Conservation (phyloP, 257 asterid genomes). For the Buddleja alternifolia region DNA sequence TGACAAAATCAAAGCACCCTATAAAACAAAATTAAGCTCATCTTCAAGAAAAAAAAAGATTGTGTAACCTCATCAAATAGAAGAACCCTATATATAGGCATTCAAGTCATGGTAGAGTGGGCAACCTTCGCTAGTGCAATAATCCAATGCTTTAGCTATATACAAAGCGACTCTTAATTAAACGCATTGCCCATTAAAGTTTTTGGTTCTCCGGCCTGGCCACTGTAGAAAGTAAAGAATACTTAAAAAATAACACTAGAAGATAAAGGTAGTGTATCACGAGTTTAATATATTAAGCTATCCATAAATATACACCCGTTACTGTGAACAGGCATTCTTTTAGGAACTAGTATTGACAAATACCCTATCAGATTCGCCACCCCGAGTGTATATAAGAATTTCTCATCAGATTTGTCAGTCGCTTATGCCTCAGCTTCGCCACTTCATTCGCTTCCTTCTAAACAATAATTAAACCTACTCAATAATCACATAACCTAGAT, state of each 20-base stretch:
- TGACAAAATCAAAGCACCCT: background rate
- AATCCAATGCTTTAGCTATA: constrained; percentile 95
- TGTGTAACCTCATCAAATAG: constrained; percentile 86
- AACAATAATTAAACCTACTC: constrained; percentile 27
- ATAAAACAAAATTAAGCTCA: constrained; percentile 19
- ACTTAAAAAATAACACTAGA: background rate
- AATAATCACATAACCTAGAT: constrained; percentile 29
- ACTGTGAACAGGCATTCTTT: background rate
- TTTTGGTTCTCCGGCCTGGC: constrained; percentile 98
- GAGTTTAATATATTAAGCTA: background rate
- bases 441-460: constrained; percentile 98
- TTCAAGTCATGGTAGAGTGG: constrained; percentile 96
- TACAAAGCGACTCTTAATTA: constrained; percentile 92
- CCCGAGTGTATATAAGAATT: too few relatives aligned
- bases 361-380: constrained; percentile 95
- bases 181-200: constrained; percentile 98
- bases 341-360: background rate
- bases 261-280: constrained; percentile 19
- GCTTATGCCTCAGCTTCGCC: constrained; percentile 91
- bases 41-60: constrained; percentile 25
- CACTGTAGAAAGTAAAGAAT: constrained; percentile 55
- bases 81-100: constrained; percentile 97
- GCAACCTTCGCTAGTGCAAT: constrained; percentile 91
- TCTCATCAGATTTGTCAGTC: too few relatives aligned
- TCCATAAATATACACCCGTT: background rate